These are phyloP conservation scores for Fusarium solani-melongenae DNA, from an alignment of 2,329 filamentous ascomycete genomes.

Conservation along the genomic window DNA sequence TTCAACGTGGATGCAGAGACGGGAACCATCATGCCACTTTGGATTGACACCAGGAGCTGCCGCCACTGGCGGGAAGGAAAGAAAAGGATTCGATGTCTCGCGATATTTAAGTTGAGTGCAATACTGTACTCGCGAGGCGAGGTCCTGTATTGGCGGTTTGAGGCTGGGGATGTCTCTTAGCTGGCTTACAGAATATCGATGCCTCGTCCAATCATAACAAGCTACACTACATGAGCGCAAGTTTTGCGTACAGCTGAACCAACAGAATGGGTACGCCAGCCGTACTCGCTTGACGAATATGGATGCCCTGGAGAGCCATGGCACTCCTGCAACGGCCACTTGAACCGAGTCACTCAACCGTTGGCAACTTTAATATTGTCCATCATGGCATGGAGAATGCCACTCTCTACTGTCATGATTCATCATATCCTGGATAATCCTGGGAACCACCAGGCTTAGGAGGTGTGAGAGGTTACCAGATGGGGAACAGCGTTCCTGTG, in stretches of 20 bases:
- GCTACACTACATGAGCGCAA: background rate
- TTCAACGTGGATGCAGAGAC: background rate
- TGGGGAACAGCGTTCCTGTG: conserved; percentile 18
- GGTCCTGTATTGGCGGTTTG: background rate
- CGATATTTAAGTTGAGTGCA: background rate
- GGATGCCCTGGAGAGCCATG: background rate
- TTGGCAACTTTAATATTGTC: background rate
- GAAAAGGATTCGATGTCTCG: background rate
- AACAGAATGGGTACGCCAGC: background rate
- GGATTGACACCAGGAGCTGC: conserved; percentile 5
- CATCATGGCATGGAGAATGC: background rate
- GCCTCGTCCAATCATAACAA: background rate
- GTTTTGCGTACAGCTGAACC: background rate
- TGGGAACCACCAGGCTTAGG: background rate
- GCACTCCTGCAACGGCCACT: background rate
- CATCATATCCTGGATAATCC: background rate
- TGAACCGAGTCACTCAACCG: background rate
- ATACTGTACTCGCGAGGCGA: background rate
- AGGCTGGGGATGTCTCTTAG: background rate
- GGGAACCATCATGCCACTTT: conserved; percentile 7
- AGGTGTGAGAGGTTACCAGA: conserved; percentile 2
- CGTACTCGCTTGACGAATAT: background rate
- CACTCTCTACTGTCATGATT: background rate
- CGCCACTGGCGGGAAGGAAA: conserved; percentile 6
- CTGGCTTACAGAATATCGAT: background rate